These are phyloP conservation scores for Colletotrichum endophyticum DNA, from an alignment of 2,329 filamentous ascomycete genomes.

Conservation along the genomic window DNA sequence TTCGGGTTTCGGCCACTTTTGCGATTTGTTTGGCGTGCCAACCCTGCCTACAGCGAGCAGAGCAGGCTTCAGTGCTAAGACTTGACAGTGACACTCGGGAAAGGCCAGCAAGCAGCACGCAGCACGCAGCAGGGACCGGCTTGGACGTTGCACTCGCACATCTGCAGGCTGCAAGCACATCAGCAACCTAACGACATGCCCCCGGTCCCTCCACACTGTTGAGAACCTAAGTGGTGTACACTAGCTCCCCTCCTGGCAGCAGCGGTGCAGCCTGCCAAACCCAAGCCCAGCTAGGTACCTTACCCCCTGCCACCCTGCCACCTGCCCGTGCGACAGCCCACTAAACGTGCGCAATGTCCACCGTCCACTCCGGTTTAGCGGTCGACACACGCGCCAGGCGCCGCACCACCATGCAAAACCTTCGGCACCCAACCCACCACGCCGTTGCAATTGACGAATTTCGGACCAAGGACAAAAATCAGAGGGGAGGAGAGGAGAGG, in stretches of 20 bases:
- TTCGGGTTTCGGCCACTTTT: conserved; percentile 3
- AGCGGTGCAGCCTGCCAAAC: background rate
- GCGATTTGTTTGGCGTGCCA: background rate
- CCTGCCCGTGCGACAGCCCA: background rate
- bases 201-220: background rate
- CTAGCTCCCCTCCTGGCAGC: background rate
- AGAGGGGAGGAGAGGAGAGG: background rate
- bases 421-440: conserved; percentile 13
- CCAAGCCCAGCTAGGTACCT: background rate
- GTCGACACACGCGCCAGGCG: background rate
- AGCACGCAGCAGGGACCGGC: background rate
- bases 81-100: background rate
- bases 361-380: background rate
- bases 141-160: background rate
- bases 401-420: background rate
- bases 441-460: background rate
- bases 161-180: background rate
- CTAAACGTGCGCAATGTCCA: background rate
- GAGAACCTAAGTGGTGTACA: background rate
- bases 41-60: background rate
- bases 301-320: background rate
- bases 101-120: background rate
- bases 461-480: background rate
- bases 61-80: conserved; percentile 1
- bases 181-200: background rate